Conservation (phyloP, 306 rosid genomes). For the Lagenaria siceraria region DNA sequence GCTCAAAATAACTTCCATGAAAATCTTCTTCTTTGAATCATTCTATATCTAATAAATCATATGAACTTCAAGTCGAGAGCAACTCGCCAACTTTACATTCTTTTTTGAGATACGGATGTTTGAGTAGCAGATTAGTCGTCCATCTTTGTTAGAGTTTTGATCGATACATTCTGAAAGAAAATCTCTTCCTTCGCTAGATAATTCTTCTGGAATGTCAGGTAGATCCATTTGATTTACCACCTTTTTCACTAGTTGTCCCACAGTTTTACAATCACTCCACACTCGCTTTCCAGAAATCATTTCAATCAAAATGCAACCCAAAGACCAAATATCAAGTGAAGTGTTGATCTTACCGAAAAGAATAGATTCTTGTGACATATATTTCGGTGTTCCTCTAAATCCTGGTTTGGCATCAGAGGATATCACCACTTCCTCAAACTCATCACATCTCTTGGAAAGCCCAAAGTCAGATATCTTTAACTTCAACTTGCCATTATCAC, state of each 20-base stretch:
- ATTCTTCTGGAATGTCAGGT: background rate
- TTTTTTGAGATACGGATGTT: background rate
- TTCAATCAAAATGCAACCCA: background rate
- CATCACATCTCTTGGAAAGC: background rate
- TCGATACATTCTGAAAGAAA: background rate
- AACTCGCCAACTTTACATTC: too few relatives aligned
- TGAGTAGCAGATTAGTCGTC: background rate
- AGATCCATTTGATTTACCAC: background rate
- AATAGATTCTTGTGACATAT: background rate
- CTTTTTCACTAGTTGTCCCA: background rate
- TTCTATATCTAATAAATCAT: too few relatives aligned
- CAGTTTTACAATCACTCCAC: background rate
- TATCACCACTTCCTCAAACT: background rate
- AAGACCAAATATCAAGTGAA: background rate
- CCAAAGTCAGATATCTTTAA: slow-evolving; percentile 1
- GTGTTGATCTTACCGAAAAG: background rate
- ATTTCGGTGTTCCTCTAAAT: background rate
- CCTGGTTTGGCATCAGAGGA: background rate
- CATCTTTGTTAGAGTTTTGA: background rate
- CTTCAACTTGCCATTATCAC: background rate
- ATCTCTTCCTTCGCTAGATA: background rate
- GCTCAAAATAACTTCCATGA: too few relatives aligned
- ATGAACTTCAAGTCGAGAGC: too few relatives aligned
- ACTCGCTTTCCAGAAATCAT: background rate
- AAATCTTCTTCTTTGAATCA: too few relatives aligned